Evolutionary conservation across 306 rosid species (phyloP).

Genomic region (Citrullus mucosospermus): DNA sequence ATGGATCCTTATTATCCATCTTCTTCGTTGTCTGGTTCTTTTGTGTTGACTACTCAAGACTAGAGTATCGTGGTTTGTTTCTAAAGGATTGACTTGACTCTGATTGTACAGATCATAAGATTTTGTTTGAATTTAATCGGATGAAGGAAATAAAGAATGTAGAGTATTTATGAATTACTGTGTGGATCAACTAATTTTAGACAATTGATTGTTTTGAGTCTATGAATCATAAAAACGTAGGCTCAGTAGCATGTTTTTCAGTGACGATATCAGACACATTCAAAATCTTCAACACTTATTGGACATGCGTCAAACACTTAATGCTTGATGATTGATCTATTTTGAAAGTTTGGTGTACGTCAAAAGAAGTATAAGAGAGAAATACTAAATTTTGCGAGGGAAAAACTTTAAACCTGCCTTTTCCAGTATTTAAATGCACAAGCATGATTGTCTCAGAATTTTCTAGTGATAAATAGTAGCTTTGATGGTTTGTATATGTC

Average conservation of each 20-base stretch:
- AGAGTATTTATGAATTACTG: not conserved
- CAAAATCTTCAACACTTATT: not conserved
- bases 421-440: not conserved
- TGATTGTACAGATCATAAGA: not conserved
- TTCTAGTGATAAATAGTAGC: not conserved
- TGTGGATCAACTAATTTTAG: not conserved
- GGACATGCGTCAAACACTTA: not conserved
- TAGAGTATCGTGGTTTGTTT: not conserved
- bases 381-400: not conserved
- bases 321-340: not conserved
- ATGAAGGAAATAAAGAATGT: not conserved
- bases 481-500: not conserved
- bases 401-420: not conserved
- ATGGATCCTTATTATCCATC: not conserved
- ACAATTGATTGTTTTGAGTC: not conserved
- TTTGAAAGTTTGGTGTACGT: not conserved
- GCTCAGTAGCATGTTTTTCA: not conserved
- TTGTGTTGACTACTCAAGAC: not conserved
- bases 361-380: not conserved
- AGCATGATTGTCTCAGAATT: not conserved
- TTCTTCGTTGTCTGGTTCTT: not conserved
- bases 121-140: not conserved
- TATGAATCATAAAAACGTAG: not conserved
- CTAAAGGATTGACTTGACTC: not conserved
- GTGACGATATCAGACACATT: not conserved